Base-by-base conservation (phyloP, 2,329 filamentous ascomycete species). In the Botrytis sinoallii region DNA sequence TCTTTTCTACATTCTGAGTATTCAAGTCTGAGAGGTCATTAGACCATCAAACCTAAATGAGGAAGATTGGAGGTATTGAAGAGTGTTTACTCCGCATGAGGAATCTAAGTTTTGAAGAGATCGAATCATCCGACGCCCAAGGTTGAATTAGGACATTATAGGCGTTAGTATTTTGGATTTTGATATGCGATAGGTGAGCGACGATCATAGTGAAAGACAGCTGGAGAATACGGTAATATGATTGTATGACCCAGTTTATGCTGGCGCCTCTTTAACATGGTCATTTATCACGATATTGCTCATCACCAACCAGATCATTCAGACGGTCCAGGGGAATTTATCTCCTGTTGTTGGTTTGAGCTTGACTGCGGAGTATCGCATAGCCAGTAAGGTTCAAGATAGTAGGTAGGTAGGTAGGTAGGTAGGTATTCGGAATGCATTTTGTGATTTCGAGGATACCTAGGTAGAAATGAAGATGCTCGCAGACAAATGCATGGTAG, bases 181-280 rank as follows among this genome's bases (percentile, higher is more conserved):
- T 40, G 59, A 38, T 61, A 22, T 25, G 22, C 59, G 59, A 61
- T 20, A 35, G 57, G 57, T 29, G 16, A n/a, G 32, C 46, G 63
- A 66, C 18, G 40, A 42, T 66, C 63, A 46, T 35, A 46, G 12
- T 3, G 38, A n/a, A n/a, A 40, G 14, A 42, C 35, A 42, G 66
- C 46, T 68, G 44, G 44, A 20, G 46, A 38, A 32, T 29, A 48
- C 29, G 64, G 59, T 40, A 63, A 38, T 8, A 35, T 35, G 18
- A 29, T 20, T 32, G 46, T 35, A 35, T 72, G 44, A 59, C 69
- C 44, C 69, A 48, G 32, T 71, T 71, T 64, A 71, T 71, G 59
- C 44, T 42, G 70, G 44, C 70, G 70, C 70, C 70, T 71, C 60
- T 66, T 42, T 12, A 57, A 66, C 70, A 66, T 65, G 60, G 70